Evolutionary conservation across 2,329 filamentous ascomycete genomes (phyloP).

Genomic region (Torrubiellomyces zombiae): DNA sequence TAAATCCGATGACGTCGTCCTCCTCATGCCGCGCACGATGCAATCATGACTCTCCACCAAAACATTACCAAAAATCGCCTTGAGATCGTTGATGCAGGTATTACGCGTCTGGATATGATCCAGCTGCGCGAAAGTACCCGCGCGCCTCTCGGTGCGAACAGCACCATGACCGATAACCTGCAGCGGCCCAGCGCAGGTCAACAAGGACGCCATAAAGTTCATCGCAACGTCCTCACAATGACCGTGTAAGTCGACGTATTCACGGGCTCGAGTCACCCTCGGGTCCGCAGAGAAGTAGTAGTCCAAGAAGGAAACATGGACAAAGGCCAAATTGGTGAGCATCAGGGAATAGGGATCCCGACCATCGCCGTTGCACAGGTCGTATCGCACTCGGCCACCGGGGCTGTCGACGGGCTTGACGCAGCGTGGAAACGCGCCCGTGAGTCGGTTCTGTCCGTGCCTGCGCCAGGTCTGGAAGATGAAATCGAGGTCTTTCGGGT

Average conservation of each 20-base stretch:
- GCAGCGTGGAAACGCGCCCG: conserved; percentile 21
- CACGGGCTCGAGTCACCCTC: conserved; percentile 13
- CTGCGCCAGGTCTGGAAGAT: conserved; percentile 23
- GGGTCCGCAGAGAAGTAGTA: conserved; percentile 20
- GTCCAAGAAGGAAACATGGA: conserved; percentile 20
- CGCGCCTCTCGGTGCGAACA: no score
- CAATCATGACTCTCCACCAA: no score
- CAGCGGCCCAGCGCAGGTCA: conserved; percentile 18
- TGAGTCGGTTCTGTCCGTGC: conserved; percentile 17
- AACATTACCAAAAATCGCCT: no score
- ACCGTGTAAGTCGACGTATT: conserved; percentile 19
- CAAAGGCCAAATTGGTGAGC: conserved; percentile 20
- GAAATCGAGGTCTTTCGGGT: conserved; percentile 21
- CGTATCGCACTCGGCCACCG: conserved; percentile 14
- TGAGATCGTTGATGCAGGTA: no score
- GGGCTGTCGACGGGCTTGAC: conserved; percentile 7
- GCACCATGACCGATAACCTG: no score
- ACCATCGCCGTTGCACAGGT: conserved; percentile 13
- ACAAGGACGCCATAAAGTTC: conserved; percentile 17
- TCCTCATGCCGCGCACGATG: no score
- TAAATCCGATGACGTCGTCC: no score
- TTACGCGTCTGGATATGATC: no score
- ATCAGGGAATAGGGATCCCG: conserved; percentile 18
- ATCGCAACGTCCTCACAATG: conserved; percentile 25
- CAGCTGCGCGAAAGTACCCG: no score